phyloP scores from a whole-genome alignment of 2,329 filamentous ascomycete genomes.

The Rachicladosporium sp. region DNA sequence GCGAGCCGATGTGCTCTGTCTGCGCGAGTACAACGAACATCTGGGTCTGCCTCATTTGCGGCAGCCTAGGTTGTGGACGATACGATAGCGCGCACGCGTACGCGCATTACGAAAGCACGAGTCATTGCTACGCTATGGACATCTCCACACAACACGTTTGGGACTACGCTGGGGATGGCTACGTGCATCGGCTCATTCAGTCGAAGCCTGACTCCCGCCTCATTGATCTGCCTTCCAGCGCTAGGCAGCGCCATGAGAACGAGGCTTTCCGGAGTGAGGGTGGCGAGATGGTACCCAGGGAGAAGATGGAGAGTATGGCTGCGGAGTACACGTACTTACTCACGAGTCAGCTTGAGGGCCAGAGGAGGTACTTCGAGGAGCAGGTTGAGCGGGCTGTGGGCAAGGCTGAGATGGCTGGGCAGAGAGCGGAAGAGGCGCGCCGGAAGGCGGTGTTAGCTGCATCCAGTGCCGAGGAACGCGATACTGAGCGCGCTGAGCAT shows the following conservation, averaged over 20 bases:
- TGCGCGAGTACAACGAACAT: conserved; percentile 74
- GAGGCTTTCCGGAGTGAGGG: conserved; percentile 27
- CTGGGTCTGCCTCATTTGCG: conserved; percentile 93
- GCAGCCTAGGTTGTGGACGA: conserved; percentile 80
- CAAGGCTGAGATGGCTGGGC: conserved; percentile 66
- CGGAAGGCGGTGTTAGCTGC: conserved; percentile 18
- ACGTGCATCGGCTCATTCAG: conserved; percentile 89
- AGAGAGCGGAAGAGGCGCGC: conserved; percentile 51
- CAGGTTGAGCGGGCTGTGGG: conserved; percentile 78
- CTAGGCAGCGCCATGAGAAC: conserved; percentile 21
- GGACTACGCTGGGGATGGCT: conserved; percentile 93
- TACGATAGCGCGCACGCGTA: conserved; percentile 95
- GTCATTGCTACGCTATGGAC: conserved; percentile 86
- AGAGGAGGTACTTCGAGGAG: conserved; percentile 88
- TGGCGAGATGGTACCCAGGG: conserved; percentile 58
- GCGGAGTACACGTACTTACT: conserved; percentile 91
- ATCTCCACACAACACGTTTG: conserved; percentile 89
- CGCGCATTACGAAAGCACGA: conserved; percentile 79
- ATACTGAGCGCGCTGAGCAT: conserved; percentile 39
- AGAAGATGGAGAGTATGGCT: conserved; percentile 66
- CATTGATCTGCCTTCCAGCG: conserved; percentile 62
- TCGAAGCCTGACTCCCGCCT: conserved; percentile 69
- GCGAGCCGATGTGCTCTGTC: conserved; percentile 62
- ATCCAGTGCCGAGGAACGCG: conserved; percentile 37
- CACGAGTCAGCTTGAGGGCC: conserved; percentile 82